Evolutionary conservation across 140 eudicot genomes (phyloP).

Genomic region (Senecio squalidus): DNA sequence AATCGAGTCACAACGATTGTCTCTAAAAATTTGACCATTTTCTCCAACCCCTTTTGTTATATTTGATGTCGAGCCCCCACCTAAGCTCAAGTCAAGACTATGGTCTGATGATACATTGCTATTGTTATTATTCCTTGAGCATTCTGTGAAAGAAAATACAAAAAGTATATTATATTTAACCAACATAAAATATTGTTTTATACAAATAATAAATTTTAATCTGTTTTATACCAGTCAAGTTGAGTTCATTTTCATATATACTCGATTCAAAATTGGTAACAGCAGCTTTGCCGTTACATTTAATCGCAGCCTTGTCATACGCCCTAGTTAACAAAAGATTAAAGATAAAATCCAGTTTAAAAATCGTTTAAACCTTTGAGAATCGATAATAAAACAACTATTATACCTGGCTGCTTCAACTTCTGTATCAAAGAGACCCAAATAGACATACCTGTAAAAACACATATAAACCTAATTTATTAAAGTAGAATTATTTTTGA

Average conservation of each 20-base stretch:
- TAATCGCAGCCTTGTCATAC: slow-evolving; percentile 42
- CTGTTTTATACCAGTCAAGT: slow-evolving; percentile 23
- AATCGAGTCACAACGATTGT: slow-evolving; percentile 13
- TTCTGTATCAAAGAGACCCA: slow-evolving; percentile 42
- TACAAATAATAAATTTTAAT: background rate
- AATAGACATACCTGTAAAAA: slow-evolving; percentile 36
- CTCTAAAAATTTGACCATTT: slow-evolving; percentile 14
- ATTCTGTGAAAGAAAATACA: slow-evolving; percentile 35
- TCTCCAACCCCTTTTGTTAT: slow-evolving; percentile 11
- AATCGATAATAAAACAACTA: background rate
- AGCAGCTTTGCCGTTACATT: slow-evolving; percentile 41
- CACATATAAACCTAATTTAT: slow-evolving; percentile 20
- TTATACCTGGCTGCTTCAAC: slow-evolving; percentile 49
- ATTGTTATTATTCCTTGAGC: slow-evolving; percentile 31
- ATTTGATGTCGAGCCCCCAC: slow-evolving; percentile 50
- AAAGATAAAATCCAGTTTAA: background rate
- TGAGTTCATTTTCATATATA: slow-evolving; percentile 36
- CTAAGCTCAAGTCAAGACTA: slow-evolving; percentile 88
- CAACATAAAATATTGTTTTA: background rate
- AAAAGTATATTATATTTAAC: background rate
- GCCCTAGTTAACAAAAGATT: slow-evolving; percentile 24
- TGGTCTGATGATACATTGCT: slow-evolving; percentile 33
- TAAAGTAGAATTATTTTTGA: slow-evolving; percentile 20
- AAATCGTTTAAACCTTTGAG: slow-evolving; percentile 11
- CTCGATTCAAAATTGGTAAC: slow-evolving; percentile 40